These are phyloP conservation scores for Millerozyma acaciae DNA, from an alignment of 805 yeast species.

Conservation along the genomic window DNA sequence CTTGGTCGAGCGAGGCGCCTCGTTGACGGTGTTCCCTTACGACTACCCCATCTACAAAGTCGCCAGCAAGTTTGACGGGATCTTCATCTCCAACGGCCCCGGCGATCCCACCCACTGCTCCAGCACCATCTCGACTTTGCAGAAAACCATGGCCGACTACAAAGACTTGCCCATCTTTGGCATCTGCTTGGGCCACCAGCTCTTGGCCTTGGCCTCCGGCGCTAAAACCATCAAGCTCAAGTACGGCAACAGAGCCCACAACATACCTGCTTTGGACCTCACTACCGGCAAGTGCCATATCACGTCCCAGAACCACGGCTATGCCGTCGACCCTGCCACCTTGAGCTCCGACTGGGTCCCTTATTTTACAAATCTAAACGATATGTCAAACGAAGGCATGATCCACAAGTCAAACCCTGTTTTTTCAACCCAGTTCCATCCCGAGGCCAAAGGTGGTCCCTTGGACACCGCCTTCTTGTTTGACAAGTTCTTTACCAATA, in stretches of 20 bases:
- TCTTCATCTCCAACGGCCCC: constrained; percentile 94
- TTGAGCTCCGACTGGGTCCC: constrained; percentile 74
- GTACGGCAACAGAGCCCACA: constrained; percentile 98
- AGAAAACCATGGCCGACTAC: constrained; percentile 59
- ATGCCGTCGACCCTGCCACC: constrained; percentile 85
- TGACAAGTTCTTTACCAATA: constrained; percentile 78
- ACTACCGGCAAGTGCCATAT: constrained; percentile 92
- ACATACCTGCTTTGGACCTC: constrained; percentile 91
- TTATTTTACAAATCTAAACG: constrained; percentile 89
- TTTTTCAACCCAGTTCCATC: constrained; percentile 97
- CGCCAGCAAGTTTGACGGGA: constrained; percentile 90
- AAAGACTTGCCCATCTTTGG: constrained; percentile 88
- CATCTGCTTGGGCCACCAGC: constrained; percentile 96
- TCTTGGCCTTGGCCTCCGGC: constrained; percentile 91
- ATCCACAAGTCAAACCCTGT: constrained; percentile 82
- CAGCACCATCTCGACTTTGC: constrained; percentile 69
- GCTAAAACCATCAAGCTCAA: constrained; percentile 89
- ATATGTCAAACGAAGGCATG: constrained; percentile 97
- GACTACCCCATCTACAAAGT: constrained; percentile 89
- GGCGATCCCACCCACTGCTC: constrained; percentile 95
- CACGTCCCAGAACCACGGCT: constrained; percentile 98
- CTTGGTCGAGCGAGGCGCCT: constrained; percentile 90
- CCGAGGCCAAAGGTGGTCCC: constrained; percentile 99
- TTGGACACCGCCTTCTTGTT: constrained; percentile 86
- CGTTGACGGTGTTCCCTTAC: constrained; percentile 94